These are phyloP conservation scores for Phytophthora cactorum DNA, from an alignment of 352 stramenopile genomes.

Conservation along the genomic window DNA sequence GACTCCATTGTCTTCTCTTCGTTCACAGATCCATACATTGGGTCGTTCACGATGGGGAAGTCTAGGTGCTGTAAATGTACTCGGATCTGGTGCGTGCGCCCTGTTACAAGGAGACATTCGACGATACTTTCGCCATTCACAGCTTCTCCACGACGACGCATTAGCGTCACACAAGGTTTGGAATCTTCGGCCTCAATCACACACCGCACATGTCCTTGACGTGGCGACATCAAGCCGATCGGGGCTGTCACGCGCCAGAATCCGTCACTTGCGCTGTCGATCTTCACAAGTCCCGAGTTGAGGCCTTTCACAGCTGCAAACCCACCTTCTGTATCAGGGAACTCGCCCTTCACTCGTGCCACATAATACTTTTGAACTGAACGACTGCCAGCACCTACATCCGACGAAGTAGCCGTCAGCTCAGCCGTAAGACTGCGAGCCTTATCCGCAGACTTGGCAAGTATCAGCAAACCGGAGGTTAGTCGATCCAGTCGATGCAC, in stretches of 20 bases:
- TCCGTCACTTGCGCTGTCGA: conserved; percentile 7
- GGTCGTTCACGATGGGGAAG: conserved; percentile 94
- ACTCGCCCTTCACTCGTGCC: conserved; percentile 50
- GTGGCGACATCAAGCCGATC: conserved; percentile 38
- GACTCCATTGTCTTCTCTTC: neutral
- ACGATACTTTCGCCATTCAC: conserved; percentile 71
- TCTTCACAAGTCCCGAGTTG: conserved; percentile 21
- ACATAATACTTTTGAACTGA: conserved; percentile 64
- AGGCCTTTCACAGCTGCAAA: conserved; percentile 21
- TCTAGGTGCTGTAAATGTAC: conserved; percentile 91
- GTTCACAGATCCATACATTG: conserved; percentile 82
- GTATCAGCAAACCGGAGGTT: conserved; percentile 81
- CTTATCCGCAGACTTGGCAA: conserved; percentile 54
- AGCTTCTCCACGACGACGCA: conserved; percentile 36
- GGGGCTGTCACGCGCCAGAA: conserved; percentile 53
- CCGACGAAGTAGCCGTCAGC: conserved; percentile 36
- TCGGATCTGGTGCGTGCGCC: conserved; percentile 95
- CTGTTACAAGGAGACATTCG: conserved; percentile 90
- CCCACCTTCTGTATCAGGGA: conserved; percentile 33
- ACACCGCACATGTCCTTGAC: conserved; percentile 31
- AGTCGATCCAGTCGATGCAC: conserved; percentile 95
- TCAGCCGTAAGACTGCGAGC: conserved; percentile 50
- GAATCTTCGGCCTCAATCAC: conserved; percentile 30
- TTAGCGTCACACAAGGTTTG: conserved; percentile 52
- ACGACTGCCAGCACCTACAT: conserved; percentile 20